Evolutionary conservation across 2,329 filamentous ascomycete species (phyloP).

Genomic region (Stylonectria norvegica): DNA sequence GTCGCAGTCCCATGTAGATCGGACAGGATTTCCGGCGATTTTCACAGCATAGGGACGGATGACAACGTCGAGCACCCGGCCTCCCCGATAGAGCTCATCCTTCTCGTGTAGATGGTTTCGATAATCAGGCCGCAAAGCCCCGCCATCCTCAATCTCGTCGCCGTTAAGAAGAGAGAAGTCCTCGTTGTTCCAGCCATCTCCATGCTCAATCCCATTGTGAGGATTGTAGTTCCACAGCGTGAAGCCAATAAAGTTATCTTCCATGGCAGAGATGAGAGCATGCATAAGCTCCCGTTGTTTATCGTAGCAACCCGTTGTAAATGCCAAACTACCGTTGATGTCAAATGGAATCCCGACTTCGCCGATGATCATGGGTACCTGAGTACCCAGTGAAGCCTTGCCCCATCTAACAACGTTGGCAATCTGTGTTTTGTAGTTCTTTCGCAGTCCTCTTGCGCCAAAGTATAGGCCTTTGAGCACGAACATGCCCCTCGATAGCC

Average conservation of each 20-base stretch:
- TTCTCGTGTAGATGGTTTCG: conserved; percentile 30
- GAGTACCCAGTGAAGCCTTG: conserved; percentile 28
- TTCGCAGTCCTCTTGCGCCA: conserved; percentile 33
- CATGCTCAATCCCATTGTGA: conserved; percentile 36
- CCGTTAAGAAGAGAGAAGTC: conserved; percentile 41
- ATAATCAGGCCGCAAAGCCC: conserved; percentile 29
- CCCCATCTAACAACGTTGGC: conserved; percentile 35
- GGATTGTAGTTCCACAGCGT: conserved; percentile 42
- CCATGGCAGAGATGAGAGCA: conserved; percentile 39
- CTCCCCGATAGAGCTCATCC: conserved; percentile 38
- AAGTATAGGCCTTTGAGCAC: conserved; percentile 40
- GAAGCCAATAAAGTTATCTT: conserved; percentile 36
- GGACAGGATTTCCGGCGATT: conserved; percentile 34
- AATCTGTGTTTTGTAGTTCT: conserved; percentile 39
- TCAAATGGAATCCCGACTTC: conserved; percentile 41
- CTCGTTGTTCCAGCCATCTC: conserved; percentile 43
- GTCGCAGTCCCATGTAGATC: conserved; percentile 34
- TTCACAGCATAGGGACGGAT: conserved; percentile 42
- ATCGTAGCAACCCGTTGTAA: conserved; percentile 37
- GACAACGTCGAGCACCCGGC: conserved; percentile 36
- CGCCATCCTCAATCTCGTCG: conserved; percentile 28
- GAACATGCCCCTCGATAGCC: conserved; percentile 38
- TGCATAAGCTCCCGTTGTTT: conserved; percentile 39
- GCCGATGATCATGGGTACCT: conserved; percentile 37
- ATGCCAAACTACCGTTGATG: conserved; percentile 36